phyloP scores from a whole-genome alignment of 768 basidiomycete genomes.

The Boletus edulis region DNA sequence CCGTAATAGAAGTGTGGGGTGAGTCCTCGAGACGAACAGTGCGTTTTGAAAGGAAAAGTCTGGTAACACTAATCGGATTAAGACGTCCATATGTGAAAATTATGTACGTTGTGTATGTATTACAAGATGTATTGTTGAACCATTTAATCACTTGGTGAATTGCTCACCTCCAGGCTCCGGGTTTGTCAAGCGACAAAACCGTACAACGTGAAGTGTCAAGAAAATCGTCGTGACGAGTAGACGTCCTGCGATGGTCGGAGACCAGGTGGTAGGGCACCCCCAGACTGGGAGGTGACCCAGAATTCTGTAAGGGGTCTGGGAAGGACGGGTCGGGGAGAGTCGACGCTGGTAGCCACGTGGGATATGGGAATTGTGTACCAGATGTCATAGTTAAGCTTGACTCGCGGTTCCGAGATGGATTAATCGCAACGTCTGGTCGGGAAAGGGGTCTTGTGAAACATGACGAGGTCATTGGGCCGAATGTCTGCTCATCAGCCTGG shows the following conservation, averaged over 20 bases:
- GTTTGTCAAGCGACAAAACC: constrained; percentile 1
- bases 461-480: neutral
- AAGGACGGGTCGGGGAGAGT: neutral
- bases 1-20: neutral
- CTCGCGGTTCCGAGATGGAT: constrained; percentile 2
- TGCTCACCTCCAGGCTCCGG: neutral
- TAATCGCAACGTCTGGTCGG: constrained; percentile 1
- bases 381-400: neutral
- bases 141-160: constrained; percentile 1
- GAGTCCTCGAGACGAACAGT: neutral
- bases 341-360: constrained; percentile 2
- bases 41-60: neutral
- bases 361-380: neutral
- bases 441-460: neutral
- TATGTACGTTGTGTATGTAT: neutral
- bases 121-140: neutral
- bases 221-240: neutral
- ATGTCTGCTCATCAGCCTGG: constrained; percentile 2
- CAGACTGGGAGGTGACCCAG: neutral
- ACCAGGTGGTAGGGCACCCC: neutral
- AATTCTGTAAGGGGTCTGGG: neutral
- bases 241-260: constrained; percentile 1
- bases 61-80: neutral
- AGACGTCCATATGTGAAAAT: neutral
- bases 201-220: neutral